These are phyloP conservation scores for Staphylotrichum longicolle DNA, from an alignment of 495 filamentous ascomycete genomes.

Conservation along the genomic window DNA sequence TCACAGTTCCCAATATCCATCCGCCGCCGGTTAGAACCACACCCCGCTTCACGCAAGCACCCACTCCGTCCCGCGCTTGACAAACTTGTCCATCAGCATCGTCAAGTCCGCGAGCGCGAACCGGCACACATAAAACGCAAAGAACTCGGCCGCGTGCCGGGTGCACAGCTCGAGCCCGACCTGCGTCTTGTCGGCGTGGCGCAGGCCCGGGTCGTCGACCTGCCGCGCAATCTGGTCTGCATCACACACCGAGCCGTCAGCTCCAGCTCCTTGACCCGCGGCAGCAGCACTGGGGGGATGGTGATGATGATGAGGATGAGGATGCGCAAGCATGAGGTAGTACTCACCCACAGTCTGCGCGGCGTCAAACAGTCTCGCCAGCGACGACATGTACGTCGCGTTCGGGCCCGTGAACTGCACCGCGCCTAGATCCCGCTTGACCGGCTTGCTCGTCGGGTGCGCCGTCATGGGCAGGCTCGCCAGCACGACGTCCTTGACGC, in stretches of 20 bases:
- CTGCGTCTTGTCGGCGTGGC: conserved; percentile 75
- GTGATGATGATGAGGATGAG: too few relatives aligned
- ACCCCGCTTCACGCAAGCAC: conserved; percentile 51
- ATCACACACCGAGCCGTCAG: conserved; percentile 5
- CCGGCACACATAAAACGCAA: conserved; percentile 92
- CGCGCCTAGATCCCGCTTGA: conserved; percentile 65
- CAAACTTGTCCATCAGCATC: conserved; percentile 90
- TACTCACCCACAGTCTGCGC: conserved; percentile 87
- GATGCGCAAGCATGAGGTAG: neutral
- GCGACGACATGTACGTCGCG: conserved; percentile 81
- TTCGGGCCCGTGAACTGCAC: conserved; percentile 79
- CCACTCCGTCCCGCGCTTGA: conserved; percentile 96
- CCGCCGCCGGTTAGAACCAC: neutral
- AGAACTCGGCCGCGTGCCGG: conserved; percentile 94
- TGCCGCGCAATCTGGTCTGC: conserved; percentile 94
- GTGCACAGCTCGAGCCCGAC: conserved; percentile 92
- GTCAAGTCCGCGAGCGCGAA: conserved; percentile 85
- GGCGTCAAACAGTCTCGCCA: conserved; percentile 91
- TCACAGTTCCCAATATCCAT: too few relatives aligned
- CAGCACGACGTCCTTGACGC: conserved; percentile 58
- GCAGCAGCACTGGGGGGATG: neutral
- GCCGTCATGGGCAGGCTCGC: conserved; percentile 80
- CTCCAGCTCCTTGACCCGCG: neutral
- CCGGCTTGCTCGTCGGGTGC: conserved; percentile 56
- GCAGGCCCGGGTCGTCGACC: conserved; percentile 88